Evolutionary conservation across 805 yeast species (phyloP).

Genomic region (Kuraishia ogatae): DNA sequence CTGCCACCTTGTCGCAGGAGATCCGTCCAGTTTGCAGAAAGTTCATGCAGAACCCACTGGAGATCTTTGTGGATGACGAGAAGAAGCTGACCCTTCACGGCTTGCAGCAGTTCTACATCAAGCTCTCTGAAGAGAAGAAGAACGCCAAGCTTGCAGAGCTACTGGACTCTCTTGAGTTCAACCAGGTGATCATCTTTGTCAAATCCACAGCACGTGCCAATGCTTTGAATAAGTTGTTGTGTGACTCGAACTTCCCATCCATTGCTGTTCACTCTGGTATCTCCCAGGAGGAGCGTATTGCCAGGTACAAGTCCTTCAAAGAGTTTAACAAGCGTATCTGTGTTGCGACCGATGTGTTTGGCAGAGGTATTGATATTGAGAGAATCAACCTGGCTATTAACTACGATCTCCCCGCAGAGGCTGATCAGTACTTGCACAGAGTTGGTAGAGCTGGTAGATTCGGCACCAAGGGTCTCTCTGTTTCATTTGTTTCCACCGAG

Average conservation of each 20-base stretch:
- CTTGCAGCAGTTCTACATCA: conserved; percentile 91
- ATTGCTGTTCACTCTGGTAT: conserved; percentile 94
- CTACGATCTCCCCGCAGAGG: conserved; percentile 93
- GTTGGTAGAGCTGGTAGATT: conserved; percentile 99
- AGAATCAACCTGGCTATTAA: conserved; percentile 97
- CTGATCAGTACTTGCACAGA: conserved; percentile 97
- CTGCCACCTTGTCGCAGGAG: conserved; percentile 91
- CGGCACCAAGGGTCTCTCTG: conserved; percentile 97
- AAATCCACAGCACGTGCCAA: conserved; percentile 87
- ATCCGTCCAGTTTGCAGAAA: conserved; percentile 95
- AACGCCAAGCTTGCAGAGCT: conserved; percentile 87
- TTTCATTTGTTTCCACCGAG: conserved; percentile 78
- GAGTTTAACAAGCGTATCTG: conserved; percentile 98
- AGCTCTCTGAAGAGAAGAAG: conserved; percentile 85
- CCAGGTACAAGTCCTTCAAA: conserved; percentile 90
- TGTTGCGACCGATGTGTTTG: conserved; percentile 96
- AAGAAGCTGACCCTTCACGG: conserved; percentile 97
- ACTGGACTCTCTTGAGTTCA: conserved; percentile 90
- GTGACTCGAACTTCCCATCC: conserved; percentile 93
- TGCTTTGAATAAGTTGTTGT: conserved; percentile 79
- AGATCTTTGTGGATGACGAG: conserved; percentile 95
- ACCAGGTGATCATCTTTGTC: conserved; percentile 96
- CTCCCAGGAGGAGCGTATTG: conserved; percentile 97
- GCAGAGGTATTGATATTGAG: conserved; percentile 99
- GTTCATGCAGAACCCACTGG: conserved; percentile 96